These are phyloP conservation scores for Calonectria ilicicola DNA, from an alignment of 2,329 filamentous ascomycete genomes.

Conservation along the genomic window DNA sequence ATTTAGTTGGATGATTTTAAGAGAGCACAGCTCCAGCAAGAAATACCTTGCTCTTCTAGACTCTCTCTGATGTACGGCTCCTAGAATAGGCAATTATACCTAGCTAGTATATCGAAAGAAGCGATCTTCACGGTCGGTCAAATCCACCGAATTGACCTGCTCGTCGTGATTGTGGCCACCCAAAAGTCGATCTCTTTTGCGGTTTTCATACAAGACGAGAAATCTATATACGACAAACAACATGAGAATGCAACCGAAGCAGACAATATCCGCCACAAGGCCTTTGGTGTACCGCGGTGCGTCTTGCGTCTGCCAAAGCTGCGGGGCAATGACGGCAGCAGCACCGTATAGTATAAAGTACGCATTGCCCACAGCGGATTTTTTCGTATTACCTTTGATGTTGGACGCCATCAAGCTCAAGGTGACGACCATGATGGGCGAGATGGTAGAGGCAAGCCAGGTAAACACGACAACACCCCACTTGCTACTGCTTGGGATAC, in stretches of 20 bases:
- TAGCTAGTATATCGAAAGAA: too few species aligned
- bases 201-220: too few species aligned
- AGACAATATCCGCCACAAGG: constrained; percentile 8
- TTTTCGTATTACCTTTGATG: constrained; percentile 24
- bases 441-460: constrained; percentile 8
- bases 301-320: constrained; percentile 3
- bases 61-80: too few species aligned
- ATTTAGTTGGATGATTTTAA: too few species aligned
- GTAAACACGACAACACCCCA: constrained; percentile 12
- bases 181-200: too few species aligned
- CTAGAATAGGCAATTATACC: too few species aligned
- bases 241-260: background rate
- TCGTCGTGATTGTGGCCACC: too few species aligned
- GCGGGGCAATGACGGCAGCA: background rate
- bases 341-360: constrained; percentile 17
- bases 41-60: too few species aligned
- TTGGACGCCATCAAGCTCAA: constrained; percentile 19
- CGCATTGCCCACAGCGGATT: background rate
- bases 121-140: too few species aligned
- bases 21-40: too few species aligned
- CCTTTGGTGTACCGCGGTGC: constrained; percentile 18
- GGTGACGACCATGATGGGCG: background rate
- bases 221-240: too few species aligned
- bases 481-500: background rate
- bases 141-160: too few species aligned